Base-by-base conservation (phyloP, 305 asterid species). In the Withania somnifera region DNA sequence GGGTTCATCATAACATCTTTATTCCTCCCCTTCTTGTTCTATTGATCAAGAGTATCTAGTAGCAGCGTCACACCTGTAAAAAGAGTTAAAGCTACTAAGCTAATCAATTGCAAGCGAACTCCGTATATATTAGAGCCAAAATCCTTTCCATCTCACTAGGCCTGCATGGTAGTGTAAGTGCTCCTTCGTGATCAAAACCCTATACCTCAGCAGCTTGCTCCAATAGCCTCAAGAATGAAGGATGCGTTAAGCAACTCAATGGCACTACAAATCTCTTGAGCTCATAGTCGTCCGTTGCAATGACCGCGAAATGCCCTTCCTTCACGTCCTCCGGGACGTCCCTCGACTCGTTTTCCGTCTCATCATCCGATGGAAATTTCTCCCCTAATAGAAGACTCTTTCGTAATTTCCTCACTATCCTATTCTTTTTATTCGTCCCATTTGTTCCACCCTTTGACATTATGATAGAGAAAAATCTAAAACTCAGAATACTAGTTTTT, bases 221-320 rank as follows among this genome's bases (percentile, higher is more conserved):
- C 87, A 90, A 79, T 4, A 91, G 85, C 82, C 86, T 84, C 82
- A 87, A 63, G 86, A 91, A 91, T 2, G 84, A 84, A 1, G 91
- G 89, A 2, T 84, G 87, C 0, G 81, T 84, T 14, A 91, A 73
- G 54, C 76, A 88, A 47, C 83, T 78, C 82, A 90, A 77, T 2
- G 95, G 93, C n/a, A 91, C 86, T 1, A 90, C 38, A 77, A 91
- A 87, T 79, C 92, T 83, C 86, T 88, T 85, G 17, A 82, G 84
- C 22, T 88, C 87, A 11, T 82, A 86, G 3, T 86, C 80, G 45
- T 86, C 90, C 38, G 68, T 84, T 4, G 95, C 91, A 2, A 87
- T 83, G 68, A 91, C 93, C 2, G 90, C 90, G 3, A 91, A 91
- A 78, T 91, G 95, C 10, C 93, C 93, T 83, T 87, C 87, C 79